Base-by-base conservation (phyloP, 2,329 filamentous ascomycete genomes). In the Ophiocordyceps sinensis region DNA sequence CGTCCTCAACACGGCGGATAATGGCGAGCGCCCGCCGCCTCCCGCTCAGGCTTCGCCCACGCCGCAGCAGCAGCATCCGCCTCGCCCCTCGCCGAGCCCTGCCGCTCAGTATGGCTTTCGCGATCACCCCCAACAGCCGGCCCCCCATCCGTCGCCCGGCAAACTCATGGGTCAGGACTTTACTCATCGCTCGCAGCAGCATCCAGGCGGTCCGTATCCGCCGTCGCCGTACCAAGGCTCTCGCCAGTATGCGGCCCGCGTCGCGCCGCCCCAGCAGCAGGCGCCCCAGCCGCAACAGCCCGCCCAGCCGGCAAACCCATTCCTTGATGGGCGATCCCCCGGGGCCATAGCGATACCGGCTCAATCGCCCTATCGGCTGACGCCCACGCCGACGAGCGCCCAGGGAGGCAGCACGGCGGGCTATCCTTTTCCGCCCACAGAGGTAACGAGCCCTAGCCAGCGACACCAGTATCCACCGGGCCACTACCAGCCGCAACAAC, bases 1-100 rank as follows among this genome's bases (percentile, higher is more conserved):
- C 14, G 70, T 78, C 51, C 58, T 77, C 38, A 77, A 76, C 55
- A 62, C 65, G 19, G 64, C 68, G 30, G 72, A 71, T 45, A 59
- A 59, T 43, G 66, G 60, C 49, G 66, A 62, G 39, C 56, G 59
- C 46, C 52, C 54, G 37, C 56, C 58, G 38, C 38, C 39, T 14
- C 39, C 32, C 39, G 51, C 56, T 42, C 58, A 57, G 46, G 54
- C 58, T 40, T 51, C 52, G 36, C 53, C 51, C 30, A 52, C 53
- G 43, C 56, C 53, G 28, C 54, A 53, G 41, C 59, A 58, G 48
- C 59, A 56, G 37, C 56, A 45, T 21, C 42, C 54, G 38, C 53
- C 53, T 43, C 53, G 49, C 28, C 55, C 54, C 40, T 40, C 60
- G 43, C 68, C 67, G 49, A 54, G 58, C 40, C 60, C 62, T 31